Evolutionary conservation across 2,329 filamentous ascomycete species (phyloP), one percentile per base, ranked within the genome.

Genomic region (Plectosphaerella cucumerina): DNA sequence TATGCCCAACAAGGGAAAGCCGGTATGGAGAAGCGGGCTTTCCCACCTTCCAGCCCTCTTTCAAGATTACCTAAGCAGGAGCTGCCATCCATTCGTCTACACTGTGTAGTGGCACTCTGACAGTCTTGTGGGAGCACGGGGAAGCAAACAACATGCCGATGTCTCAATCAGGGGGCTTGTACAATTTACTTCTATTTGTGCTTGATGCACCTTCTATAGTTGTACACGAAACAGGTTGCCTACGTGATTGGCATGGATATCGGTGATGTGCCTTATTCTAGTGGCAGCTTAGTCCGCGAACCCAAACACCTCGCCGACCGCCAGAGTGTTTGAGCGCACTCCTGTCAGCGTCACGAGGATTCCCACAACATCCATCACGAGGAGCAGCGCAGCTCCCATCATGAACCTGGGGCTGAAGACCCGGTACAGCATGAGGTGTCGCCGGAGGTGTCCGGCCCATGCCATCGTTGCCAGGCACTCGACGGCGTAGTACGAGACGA

Each of bases 371-470:
- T 97, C 93, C 10, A 96, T 85, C 22, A 92, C 77, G 15, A 93
- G 62, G 52, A 97, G 66, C 47, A 87, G 79, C 4, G 80, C 70
- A 0, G 84, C 86, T 0, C 87, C 90, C 65, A 90, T 80, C 87
- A 99, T 89, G 72, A 93, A 99, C 23, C 93, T 75, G 44, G 94
- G 94, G 70, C 81, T 86, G 64, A 99, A 99, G 42, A 99, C 90
- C 41, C 94, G 81, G 71, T 94, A 99, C 26, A 99, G 79, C 94
- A 99, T 99, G 56, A 99, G 77, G 73, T 99, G 94, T 48, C 94
- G 80, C 49, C 94, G 79, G 62, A 99, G 71, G 72, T 90, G 86
- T 1, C 89, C 92, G 0, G 93, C 90, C 87, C 93, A 97, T 67
- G 88, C 84, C 60, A 94, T 95, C 5, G 92, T 96, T 0, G 90